These are phyloP conservation scores for Gonapodya prolifera DNA, from an alignment of 192 early-diverging fungal genomes.

Conservation along the genomic window DNA sequence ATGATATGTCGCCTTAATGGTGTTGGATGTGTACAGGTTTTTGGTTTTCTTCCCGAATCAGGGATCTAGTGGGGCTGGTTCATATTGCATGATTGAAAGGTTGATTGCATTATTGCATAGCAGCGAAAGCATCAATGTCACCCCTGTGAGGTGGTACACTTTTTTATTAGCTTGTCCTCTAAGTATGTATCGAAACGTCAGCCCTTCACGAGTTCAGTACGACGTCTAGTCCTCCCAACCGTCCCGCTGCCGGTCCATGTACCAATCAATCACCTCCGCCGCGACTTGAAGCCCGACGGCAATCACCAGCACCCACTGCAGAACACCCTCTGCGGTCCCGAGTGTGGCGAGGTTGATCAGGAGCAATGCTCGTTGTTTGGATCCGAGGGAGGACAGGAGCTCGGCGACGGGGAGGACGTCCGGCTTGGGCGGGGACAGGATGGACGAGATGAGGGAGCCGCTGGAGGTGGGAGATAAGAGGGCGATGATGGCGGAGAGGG, in stretches of 20 bases:
- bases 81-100: not conserved
- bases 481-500: not conserved
- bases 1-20: not conserved
- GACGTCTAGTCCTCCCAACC: not conserved
- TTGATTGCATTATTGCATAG: too few relatives aligned
- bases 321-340: not conserved
- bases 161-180: too few relatives aligned
- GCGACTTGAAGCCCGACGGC: not conserved
- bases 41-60: too few relatives aligned
- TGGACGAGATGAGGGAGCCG: too few relatives aligned
- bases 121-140: too few relatives aligned
- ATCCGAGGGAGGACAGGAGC: not conserved
- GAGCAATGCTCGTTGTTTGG: not conserved
- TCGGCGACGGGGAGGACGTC: not conserved
- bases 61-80: not conserved
- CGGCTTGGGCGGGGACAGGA: not conserved
- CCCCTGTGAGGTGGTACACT: too few relatives aligned
- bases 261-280: not conserved
- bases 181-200: too few relatives aligned
- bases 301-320: not conserved
- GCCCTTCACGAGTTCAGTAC: too few relatives aligned
- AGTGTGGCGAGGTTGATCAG: not conserved
- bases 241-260: not conserved
- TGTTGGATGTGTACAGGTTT: too few relatives aligned
- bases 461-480: not conserved